Percentiles rank a stretch among this genome's conserved stretches.
phyloP scores from a whole-genome alignment of 2,329 filamentous ascomycete species.

The Hymenoscyphus salicellus region DNA sequence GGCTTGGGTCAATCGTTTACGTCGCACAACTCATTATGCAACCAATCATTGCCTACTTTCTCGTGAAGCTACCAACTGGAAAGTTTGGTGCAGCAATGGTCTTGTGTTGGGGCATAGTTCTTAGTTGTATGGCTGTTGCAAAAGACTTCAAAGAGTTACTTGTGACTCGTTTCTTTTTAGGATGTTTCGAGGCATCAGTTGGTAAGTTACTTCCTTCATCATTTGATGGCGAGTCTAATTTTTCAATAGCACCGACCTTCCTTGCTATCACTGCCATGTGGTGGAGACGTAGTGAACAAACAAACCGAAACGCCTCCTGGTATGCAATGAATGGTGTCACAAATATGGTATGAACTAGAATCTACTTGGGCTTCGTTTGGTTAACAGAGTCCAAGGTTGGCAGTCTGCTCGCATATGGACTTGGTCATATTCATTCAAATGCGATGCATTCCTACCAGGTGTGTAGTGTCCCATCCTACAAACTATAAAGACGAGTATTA shows the following conservation, averaged over 20 bases:
- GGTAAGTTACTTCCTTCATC: conserved; percentile 11
- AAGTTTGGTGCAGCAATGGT: conserved; percentile 53
- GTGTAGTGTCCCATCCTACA: neutral
- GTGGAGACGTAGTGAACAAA: conserved; percentile 59
- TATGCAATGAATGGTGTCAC: conserved; percentile 60
- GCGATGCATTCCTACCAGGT: conserved; percentile 38
- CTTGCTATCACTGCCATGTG: conserved; percentile 60
- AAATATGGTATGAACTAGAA: conserved; percentile 38
- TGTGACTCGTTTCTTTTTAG: conserved; percentile 41
- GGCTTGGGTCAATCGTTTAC: conserved; percentile 60
- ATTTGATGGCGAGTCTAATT: conserved; percentile 2
- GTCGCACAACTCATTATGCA: conserved; percentile 59
- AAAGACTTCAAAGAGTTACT: conserved; percentile 39
- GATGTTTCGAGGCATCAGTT: conserved; percentile 51
- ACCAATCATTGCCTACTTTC: conserved; percentile 50
- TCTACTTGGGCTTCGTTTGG: conserved; percentile 16
- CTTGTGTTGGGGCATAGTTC: conserved; percentile 50
- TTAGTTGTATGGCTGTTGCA: conserved; percentile 37
- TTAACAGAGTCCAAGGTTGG: conserved; percentile 27
- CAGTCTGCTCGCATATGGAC: conserved; percentile 38
- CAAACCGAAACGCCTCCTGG: conserved; percentile 55
- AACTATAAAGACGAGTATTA: neutral
- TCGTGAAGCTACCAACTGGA: conserved; percentile 53
- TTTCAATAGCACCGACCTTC: conserved; percentile 46
- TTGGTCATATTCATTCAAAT: conserved; percentile 55